Conservation (phyloP, 768 basidiomycete genomes). For the Trichaptum fuscoviolaceum region DNA sequence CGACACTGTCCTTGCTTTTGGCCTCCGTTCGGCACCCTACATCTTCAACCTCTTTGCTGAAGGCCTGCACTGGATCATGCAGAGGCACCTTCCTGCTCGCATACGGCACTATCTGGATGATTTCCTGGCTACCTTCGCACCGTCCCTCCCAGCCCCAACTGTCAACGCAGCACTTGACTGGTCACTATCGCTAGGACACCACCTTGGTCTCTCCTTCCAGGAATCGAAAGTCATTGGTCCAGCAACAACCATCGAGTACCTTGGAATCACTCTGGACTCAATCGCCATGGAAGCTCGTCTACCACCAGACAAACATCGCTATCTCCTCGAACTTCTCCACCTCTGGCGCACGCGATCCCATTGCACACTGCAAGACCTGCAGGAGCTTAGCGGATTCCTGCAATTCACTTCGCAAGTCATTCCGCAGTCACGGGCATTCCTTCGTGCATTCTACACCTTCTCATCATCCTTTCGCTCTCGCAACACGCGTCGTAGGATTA, state of each 20-base stretch:
- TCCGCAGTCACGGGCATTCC: constrained; percentile 23
- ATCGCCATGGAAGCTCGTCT: constrained; percentile 29
- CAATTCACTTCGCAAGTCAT: constrained; percentile 32
- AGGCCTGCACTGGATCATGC: constrained; percentile 36
- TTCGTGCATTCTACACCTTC: constrained; percentile 26
- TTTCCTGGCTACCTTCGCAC: constrained; percentile 21
- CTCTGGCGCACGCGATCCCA: constrained; percentile 17
- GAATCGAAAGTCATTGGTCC: constrained; percentile 21
- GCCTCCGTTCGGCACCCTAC: constrained; percentile 28
- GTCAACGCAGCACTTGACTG: constrained; percentile 22
- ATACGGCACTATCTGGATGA: constrained; percentile 33
- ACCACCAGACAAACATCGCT: constrained; percentile 26
- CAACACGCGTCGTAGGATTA: constrained; percentile 20
- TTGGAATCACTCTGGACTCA: constrained; percentile 18
- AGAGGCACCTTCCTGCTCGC: constrained; percentile 25
- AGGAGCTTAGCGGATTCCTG: constrained; percentile 29
- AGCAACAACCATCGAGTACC: constrained; percentile 14
- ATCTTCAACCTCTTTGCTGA: constrained; percentile 37
- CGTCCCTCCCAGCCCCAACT: neutral
- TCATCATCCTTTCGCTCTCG: constrained; percentile 20
- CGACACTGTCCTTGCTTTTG: constrained; percentile 28
- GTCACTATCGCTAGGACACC: constrained; percentile 22
- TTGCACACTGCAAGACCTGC: constrained; percentile 23
- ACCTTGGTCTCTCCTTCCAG: constrained; percentile 28
- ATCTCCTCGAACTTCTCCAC: constrained; percentile 19